Base-by-base conservation (phyloP, 2,329 filamentous ascomycete genomes). In the Alternaria viburni region DNA sequence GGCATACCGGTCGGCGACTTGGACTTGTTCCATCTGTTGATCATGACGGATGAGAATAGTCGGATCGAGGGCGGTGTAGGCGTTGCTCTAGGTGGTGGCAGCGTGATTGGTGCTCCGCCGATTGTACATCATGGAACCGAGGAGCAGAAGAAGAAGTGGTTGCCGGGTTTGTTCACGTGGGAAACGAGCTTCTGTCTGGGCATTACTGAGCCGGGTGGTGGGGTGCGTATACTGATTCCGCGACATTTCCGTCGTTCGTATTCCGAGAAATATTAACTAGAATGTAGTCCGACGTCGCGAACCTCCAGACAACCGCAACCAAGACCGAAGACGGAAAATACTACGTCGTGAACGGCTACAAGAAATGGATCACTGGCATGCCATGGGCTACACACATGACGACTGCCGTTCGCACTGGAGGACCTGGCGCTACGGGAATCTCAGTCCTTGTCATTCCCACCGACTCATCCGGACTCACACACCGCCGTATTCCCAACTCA, bases 321-420 rank as follows among this genome's bases (percentile, higher is more conserved):
- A 93, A 93, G 83, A 93, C 90, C 0, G 81, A 88, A 1, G 91
- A 93, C 74, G 91, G 91, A 50, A 89, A 90, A 77, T 86, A 90
- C 80, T 91, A 90, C 69, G 71, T 89, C 36, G 87, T 91, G n/a
- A 90, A 89, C 60, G 89, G 89, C 0, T 84, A 85, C 54, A 91
- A 91, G 81, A 90, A 90, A 74, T 90, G 88, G 88, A 90, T 91
- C 67, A 90, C 89, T 1, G 88, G 87, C 50, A 86, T 83, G 13
- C 84, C 87, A 1, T 88, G 84, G 82, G 86, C 88, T 12, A 84
- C 88, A 52, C 88, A 88, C 73, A 86, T 86, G 75, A 89, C 88
- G 0, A 87, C 88, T 12, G 89, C 88, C 2, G 87, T 89, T 6
- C 82, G 88, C 7, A 90, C 87, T 1, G 86, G 87, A 5, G 85